These are phyloP conservation scores for Gnaphalium uliginosum DNA, from an alignment of 129 eudicot species.

Conservation along the genomic window DNA sequence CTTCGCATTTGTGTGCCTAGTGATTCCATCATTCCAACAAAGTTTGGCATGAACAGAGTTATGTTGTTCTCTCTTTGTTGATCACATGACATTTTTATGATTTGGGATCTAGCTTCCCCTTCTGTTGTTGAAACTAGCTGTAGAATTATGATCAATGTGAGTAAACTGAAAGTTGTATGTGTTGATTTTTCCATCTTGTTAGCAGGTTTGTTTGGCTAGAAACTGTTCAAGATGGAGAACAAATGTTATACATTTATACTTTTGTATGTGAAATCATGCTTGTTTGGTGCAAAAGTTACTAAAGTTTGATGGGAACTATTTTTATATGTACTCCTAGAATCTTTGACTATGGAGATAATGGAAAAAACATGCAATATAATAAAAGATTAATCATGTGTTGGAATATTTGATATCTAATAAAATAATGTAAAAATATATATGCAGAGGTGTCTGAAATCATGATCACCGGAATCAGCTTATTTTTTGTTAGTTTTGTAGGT, in stretches of 20 bases:
- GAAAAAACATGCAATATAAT: neutral
- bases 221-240: neutral
- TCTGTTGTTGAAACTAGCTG: conserved; percentile 26
- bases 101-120: conserved; percentile 51
- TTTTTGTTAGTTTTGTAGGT: neutral
- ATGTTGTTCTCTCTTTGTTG: conserved; percentile 35
- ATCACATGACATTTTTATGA: conserved; percentile 32
- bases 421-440: neutral
- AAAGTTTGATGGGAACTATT: neutral
- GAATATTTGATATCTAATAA: neutral
- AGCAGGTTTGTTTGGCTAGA: neutral
- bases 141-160: conserved; percentile 12
- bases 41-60: conserved; percentile 38
- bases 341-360: neutral
- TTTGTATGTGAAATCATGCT: neutral
- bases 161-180: neutral
- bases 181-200: conserved; percentile 3
- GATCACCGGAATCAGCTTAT: neutral
- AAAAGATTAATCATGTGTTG: neutral
- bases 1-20: conserved; percentile 43
- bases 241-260: neutral
- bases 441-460: neutral
- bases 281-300: neutral
- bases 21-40: conserved; percentile 51
- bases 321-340: neutral